Percentiles rank a stretch among this genome's conserved stretches.
Evolutionary conservation across 116 monocot species (phyloP).

Genomic region (Trichopus zeylanicus): DNA sequence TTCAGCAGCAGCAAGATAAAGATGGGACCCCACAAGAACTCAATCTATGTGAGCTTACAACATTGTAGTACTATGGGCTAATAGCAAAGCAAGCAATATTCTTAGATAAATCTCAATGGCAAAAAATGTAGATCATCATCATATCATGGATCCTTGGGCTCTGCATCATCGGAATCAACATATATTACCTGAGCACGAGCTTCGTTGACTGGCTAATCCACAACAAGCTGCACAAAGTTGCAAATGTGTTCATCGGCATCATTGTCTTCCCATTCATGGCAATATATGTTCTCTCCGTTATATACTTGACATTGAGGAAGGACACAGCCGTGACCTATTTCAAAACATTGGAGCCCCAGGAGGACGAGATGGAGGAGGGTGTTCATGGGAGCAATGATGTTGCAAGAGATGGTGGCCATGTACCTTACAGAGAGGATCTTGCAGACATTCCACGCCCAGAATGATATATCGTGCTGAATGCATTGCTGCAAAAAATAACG

Average conservation of each 20-base stretch:
- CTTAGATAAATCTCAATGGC: no score
- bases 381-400: not conserved
- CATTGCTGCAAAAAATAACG: no score
- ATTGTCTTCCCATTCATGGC: conserved; percentile 75
- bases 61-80: no score
- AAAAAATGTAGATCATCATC: conserved; percentile 47
- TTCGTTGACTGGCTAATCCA: conserved; percentile 66
- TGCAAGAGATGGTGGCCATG: not conserved
- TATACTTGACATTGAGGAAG: conserved; percentile 59
- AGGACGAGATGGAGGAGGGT: conserved; percentile 27
- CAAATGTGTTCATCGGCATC: conserved; percentile 35
- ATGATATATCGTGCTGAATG: no score
- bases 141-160: conserved; percentile 58
- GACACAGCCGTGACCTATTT: conserved; percentile 28
- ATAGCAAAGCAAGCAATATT: no score
- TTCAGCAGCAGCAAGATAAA: conserved; percentile 19
- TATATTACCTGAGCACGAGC: conserved; percentile 59
- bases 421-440: conserved; percentile 48
- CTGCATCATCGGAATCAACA: conserved; percentile 59
- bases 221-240: conserved; percentile 40
- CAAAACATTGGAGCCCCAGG: not conserved
- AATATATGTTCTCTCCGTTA: conserved; percentile 36
- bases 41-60: conserved; percentile 12
- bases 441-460: conserved; percentile 35
- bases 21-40: conserved; percentile 23